These are phyloP conservation scores for Rheum nobile DNA, from an alignment of 148 eudicot species.

Conservation along the genomic window DNA sequence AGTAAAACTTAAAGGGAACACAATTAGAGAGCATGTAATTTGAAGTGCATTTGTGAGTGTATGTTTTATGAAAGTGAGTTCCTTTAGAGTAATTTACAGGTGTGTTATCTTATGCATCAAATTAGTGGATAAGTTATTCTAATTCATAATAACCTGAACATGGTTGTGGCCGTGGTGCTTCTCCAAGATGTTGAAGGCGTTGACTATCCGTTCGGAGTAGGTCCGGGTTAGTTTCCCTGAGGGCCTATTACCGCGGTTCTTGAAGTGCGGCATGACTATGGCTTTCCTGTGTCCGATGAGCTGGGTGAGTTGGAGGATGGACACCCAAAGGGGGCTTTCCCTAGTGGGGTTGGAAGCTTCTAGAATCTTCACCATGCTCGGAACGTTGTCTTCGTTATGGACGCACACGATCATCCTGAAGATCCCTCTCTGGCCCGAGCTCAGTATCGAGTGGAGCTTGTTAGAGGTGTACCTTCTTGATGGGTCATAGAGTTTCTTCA, in stretches of 20 bases:
- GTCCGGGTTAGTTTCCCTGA: conserved; percentile 2
- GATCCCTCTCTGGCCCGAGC: conserved; percentile 9
- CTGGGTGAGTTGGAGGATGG: conserved; percentile 17
- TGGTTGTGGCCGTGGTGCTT: conserved; percentile 10
- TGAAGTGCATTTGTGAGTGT: too few species aligned
- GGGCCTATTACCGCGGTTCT: conserved; percentile 1
- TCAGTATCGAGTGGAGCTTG: conserved; percentile 6
- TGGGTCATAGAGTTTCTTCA: conserved; percentile 14
- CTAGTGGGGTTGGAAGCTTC: conserved; percentile 14
- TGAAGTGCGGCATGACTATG: conserved; percentile 10
- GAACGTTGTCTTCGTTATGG: conserved; percentile 17
- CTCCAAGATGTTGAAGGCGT: conserved; percentile 9
- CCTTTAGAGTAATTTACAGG: too few species aligned
- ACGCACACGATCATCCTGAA: conserved; percentile 12
- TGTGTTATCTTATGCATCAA: too few species aligned
- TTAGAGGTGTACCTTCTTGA: conserved; percentile 9
- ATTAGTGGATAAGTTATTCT: too few species aligned
- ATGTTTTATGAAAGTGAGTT: too few species aligned
- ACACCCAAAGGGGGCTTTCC: conserved; percentile 15
- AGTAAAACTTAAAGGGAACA: too few species aligned
- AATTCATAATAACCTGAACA: background rate
- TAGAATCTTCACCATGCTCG: conserved; percentile 14
- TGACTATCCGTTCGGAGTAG: conserved; percentile 2
- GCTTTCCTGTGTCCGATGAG: conserved; percentile 14
- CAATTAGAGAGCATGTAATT: too few species aligned